A percentile compares a stretch with the other conserved stretches of the same genome.
Conservation (phyloP, 176 grass and related monocot genomes). For the Musa beccarii region DNA sequence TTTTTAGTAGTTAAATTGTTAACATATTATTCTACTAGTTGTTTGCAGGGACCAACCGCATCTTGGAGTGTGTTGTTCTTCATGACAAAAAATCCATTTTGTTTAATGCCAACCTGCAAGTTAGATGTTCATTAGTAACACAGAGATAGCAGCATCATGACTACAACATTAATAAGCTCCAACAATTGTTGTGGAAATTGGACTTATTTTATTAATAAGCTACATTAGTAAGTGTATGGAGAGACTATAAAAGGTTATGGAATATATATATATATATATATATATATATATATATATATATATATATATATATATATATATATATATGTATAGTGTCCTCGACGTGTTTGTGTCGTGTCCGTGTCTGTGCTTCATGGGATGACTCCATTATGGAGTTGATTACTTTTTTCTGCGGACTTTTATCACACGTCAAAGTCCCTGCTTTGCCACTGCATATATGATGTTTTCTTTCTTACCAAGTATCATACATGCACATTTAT, state of each 20-base stretch:
- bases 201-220: too few species aligned
- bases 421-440: background rate
- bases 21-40: too few species aligned
- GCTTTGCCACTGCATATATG: background rate
- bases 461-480: background rate
- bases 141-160: slow-evolving; percentile 13
- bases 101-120: slow-evolving; percentile 78
- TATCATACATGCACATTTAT: background rate
- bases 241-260: too few species aligned
- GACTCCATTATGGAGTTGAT: background rate
- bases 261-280: too few species aligned
- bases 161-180: background rate
- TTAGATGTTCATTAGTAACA: background rate
- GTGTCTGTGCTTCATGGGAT: too few species aligned
- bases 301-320: too few species aligned
- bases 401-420: background rate
- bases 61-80: slow-evolving; percentile 81
- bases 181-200: background rate
- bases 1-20: too few species aligned
- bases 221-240: too few species aligned
- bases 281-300: too few species aligned
- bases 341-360: too few species aligned
- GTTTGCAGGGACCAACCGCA: slow-evolving; percentile 31
- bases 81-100: slow-evolving; percentile 79
- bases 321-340: too few species aligned